A percentile compares a stretch with the other conserved stretches of the same genome.
phyloP scores from a whole-genome alignment of 768 basidiomycete genomes.

The Rhodotorula taiwanensis region DNA sequence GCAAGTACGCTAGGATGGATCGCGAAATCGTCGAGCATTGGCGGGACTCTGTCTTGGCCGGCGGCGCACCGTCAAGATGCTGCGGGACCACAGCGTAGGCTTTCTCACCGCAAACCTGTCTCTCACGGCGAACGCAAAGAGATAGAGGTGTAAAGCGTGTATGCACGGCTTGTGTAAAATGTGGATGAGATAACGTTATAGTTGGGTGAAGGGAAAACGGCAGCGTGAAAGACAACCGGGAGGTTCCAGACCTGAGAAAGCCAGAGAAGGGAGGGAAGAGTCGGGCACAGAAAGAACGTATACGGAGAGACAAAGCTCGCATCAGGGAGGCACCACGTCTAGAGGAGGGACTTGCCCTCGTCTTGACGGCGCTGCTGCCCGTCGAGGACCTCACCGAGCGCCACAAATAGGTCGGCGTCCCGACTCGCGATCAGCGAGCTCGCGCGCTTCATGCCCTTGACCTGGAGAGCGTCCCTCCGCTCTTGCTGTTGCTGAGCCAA shows the following conservation, averaged over 20 bases:
- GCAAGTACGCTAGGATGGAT: constrained; percentile 69
- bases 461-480: neutral
- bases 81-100: too few relatives aligned
- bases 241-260: neutral
- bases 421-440: constrained; percentile 26
- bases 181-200: too few relatives aligned
- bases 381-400: constrained; percentile 30
- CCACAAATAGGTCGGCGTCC: constrained; percentile 34
- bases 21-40: constrained; percentile 52
- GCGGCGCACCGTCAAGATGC: too few relatives aligned
- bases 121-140: neutral
- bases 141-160: neutral
- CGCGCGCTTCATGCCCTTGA: constrained; percentile 19
- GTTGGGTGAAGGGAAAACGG: neutral
- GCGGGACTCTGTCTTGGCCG: neutral
- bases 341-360: constrained; percentile 1
- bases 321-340: too few relatives aligned
- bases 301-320: too few relatives aligned
- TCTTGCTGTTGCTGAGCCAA: neutral
- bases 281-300: neutral
- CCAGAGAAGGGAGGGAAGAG: neutral
- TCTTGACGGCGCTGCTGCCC: neutral
- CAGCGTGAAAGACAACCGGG: too few relatives aligned
- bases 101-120: neutral
- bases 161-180: too few relatives aligned